Evolutionary conservation across 2,329 filamentous ascomycete genomes (phyloP), one percentile per base, ranked within the genome.

Genomic region (Pestalotiopsis sp.): DNA sequence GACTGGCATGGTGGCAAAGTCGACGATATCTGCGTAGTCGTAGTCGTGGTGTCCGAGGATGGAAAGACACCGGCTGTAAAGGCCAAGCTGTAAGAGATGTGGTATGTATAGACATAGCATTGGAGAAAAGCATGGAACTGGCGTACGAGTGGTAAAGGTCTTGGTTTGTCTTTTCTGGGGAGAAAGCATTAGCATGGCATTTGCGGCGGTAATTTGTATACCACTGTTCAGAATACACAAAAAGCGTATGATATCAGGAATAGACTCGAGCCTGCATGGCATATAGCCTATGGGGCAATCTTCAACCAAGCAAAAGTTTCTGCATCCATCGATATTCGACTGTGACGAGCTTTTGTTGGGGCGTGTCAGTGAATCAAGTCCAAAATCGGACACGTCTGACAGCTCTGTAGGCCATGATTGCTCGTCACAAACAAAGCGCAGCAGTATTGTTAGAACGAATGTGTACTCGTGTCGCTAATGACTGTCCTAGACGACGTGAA

Each of bases 21-120:
- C 23, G 96, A 99, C 78, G 96, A 99, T 80, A 98, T 99, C 69
- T 95, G 94, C 75, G 94, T 94, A 4, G 85, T 99, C 64, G 91
- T 95, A 14, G 89, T 91, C 39, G 84, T 97, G 38, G 93, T 93
- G 1, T 90, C 93, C 9, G 91, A 95, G 73, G 88, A 91, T 38
- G 74, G 70, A 36, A 76, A 75, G 63, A 38, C 41, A 23, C 68
- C 73, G 27, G 67, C 70, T 45, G 70, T 72, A 36, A 73, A 74
- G 65, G 74, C 73, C 70, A 77, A 75, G 67, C 66, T 78, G 57
- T 78, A 66, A 31, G 45, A 60, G 14, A 36, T 14, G 11, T 38
- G 25, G 36, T 61, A 11, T 13, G 59, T 17, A 17, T 61, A 58
- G 41, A 63, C 5, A 3, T 20, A 6, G 14, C 38, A 60, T 60